Conservation (phyloP, 495 filamentous ascomycete genomes). For the Neurospora tetraspora region DNA sequence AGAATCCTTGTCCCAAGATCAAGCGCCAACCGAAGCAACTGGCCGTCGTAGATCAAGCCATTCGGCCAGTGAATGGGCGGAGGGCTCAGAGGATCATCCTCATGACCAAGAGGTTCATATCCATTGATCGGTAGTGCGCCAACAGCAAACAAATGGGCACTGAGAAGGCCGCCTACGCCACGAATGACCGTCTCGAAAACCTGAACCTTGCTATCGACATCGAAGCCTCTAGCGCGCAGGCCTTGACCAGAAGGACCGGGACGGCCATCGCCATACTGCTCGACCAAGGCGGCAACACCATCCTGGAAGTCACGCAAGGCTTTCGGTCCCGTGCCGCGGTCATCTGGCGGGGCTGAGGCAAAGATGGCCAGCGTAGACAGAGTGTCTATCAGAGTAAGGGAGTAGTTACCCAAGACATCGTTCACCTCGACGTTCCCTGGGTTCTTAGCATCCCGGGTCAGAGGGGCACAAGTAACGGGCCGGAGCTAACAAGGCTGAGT, state of each 20-base stretch:
- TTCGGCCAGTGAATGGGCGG: constrained; percentile 60
- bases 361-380: constrained; percentile 88
- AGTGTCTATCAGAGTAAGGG: constrained; percentile 88
- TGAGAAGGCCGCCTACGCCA: constrained; percentile 82
- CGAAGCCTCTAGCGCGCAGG: constrained; percentile 70
- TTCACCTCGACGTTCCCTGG: constrained; percentile 80
- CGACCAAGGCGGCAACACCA: constrained; percentile 67
- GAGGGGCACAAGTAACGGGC: constrained; percentile 73
- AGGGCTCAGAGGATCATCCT: constrained; percentile 26
- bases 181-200: constrained; percentile 97
- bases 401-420: constrained; percentile 95
- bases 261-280: constrained; percentile 78
- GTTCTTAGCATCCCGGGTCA: constrained; percentile 72
- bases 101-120: constrained; percentile 45
- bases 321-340: constrained; percentile 42
- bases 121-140: constrained; percentile 77
- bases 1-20: constrained; percentile 77
- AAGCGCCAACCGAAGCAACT: constrained; percentile 73
- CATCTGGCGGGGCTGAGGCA: constrained; percentile 52
- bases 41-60: constrained; percentile 78
- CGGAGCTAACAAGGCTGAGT: constrained; percentile 44
- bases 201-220: constrained; percentile 95
- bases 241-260: constrained; percentile 60
- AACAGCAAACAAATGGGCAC: constrained; percentile 85
- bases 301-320: constrained; percentile 69